Conservation (phyloP, 495 filamentous ascomycete genomes). For the Penicillium riverlandense region DNA sequence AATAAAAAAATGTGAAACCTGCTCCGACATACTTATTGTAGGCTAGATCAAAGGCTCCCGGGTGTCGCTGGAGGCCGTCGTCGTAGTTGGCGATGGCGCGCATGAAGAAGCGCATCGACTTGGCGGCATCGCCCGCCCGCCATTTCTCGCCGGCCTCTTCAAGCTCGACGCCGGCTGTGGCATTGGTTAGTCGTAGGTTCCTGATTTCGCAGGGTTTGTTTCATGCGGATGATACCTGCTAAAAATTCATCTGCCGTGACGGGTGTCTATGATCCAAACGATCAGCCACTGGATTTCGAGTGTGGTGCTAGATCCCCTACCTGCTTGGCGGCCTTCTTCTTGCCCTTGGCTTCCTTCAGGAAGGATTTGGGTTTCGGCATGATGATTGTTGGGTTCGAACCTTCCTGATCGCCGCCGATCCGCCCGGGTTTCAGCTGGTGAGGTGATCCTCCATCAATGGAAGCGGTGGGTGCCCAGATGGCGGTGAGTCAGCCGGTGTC, state of each 20-base stretch:
- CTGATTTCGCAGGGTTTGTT: background rate
- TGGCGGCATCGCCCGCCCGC: conserved; percentile 62
- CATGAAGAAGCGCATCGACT: conserved; percentile 60
- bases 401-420: background rate
- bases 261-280: conserved; percentile 31
- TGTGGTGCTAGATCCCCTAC: conserved; percentile 10
- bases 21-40: conserved; percentile 56
- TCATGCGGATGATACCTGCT: conserved; percentile 29
- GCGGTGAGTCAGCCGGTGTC: background rate
- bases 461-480: background rate
- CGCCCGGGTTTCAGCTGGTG: background rate
- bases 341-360: conserved; percentile 37
- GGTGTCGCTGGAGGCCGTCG: conserved; percentile 50
- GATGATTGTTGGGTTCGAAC: background rate
- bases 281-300: background rate
- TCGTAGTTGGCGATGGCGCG: conserved; percentile 60
- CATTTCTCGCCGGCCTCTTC: conserved; percentile 70
- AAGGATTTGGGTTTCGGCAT: conserved; percentile 52
- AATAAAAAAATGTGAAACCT: background rate
- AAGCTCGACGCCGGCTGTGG: conserved; percentile 54
- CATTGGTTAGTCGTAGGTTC: background rate
- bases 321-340: conserved; percentile 39
- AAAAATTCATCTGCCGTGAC: conserved; percentile 57
- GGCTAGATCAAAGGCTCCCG: conserved; percentile 58
- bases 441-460: background rate